Base-by-base conservation (phyloP, 2,329 filamentous ascomycete species). In the Exophiala mesophila region DNA sequence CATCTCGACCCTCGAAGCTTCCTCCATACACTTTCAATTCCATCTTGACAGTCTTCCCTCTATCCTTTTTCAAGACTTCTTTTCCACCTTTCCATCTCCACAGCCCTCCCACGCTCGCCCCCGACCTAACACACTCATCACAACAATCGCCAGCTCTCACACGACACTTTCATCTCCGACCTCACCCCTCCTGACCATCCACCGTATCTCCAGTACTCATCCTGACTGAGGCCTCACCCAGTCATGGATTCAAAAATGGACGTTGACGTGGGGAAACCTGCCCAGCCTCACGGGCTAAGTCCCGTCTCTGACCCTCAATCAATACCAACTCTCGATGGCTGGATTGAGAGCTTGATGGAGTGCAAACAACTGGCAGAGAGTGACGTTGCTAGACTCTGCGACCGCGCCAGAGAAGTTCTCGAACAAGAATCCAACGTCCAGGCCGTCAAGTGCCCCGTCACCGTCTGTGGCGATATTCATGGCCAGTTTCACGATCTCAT, bases 381-480 rank as follows among this genome's bases (percentile, higher is more conserved):
- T 54, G 92, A 98, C 65, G 92, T 98, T 51, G 88, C 94, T 72
- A 83, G 90, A 66, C 80, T 98, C 63, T 98, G 92, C 74, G 92
- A 97, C 66, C 94, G 96, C 88, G 89, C 92, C 63, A 81, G 89
- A 69, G 92, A 98, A 71, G 89, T 98, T 49, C 74, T 98, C 57
- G 88, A 95, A 70, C 88, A 95, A 40, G 92, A 98, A 72, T 96
- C 89, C 44, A 98, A 98, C 64, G 92, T 98, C 54, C 92, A 98
- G 73, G 92, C 92, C 65, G 92, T 98, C 70, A 96, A 96, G 90
- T 97, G 90, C 66, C 92, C 92, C 32, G 92, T 97, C 55, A 98
- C 92, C 43, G 92, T 98, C 50, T 97, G 92, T 67, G 92, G 92
- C 65, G 92, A 98, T 70, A 98, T 98, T 64, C 92, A 98, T 69